A percentile compares a stretch with the other conserved stretches of the same genome.
phyloP scores from a whole-genome alignment of 257 asterid genomes.

The Solanum neorickii region DNA sequence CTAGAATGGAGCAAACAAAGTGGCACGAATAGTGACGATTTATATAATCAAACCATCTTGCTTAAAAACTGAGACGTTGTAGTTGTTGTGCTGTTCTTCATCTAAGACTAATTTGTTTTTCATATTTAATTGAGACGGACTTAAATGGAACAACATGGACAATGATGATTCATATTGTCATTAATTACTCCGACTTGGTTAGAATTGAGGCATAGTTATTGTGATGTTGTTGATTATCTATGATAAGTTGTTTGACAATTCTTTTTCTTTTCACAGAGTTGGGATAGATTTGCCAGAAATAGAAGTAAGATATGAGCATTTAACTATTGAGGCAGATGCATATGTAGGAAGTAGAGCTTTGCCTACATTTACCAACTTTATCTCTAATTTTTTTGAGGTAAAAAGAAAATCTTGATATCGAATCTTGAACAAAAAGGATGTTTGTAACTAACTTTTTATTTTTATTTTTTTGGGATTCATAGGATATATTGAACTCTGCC shows the following conservation, averaged over 20 bases:
- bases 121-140: background rate
- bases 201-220: background rate
- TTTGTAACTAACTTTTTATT: background rate
- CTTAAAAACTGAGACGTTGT: background rate
- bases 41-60: background rate
- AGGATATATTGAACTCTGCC: slow-evolving; percentile 7
- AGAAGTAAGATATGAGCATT: background rate
- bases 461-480: background rate
- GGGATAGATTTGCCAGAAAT: background rate
- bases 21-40: background rate
- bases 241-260: background rate
- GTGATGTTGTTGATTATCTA: background rate
- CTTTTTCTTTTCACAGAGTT: background rate
- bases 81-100: background rate
- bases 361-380: background rate
- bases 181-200: background rate
- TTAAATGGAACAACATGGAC: background rate
- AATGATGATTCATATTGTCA: background rate
- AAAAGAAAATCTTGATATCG: background rate
- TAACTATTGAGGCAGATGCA: background rate
- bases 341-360: background rate
- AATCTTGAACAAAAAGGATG: background rate
- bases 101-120: background rate
- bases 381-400: background rate
- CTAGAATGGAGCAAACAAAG: background rate